Evolutionary conservation across 345 rosid genomes (phyloP).

Genomic region (Pistacia integerrima): DNA sequence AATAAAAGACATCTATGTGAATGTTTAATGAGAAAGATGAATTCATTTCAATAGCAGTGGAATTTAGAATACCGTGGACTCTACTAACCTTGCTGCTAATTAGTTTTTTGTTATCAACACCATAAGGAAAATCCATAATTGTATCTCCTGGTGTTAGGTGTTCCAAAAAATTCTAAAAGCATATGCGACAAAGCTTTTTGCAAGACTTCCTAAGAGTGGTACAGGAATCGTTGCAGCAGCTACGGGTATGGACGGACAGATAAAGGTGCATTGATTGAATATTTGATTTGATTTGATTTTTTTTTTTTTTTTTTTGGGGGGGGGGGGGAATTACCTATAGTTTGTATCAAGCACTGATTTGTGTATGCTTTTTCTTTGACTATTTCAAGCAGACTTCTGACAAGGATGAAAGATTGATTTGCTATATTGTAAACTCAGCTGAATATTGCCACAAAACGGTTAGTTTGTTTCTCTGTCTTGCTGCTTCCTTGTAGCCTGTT

Average conservation of each 20-base stretch:
- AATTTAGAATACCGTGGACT: not conserved
- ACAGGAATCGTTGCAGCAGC: constrained; percentile 98
- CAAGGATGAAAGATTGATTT: constrained; percentile 89
- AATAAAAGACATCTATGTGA: no score
- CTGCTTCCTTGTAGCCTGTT: constrained; percentile 6
- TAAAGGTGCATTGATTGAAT: constrained; percentile 55
- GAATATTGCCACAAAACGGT: constrained; percentile 97
- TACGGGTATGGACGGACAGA: constrained; percentile 95
- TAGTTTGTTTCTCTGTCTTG: constrained; percentile 40
- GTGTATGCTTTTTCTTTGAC: constrained; percentile 16
- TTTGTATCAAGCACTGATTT: constrained; percentile 17
- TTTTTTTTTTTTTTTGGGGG: no score
- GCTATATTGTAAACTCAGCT: constrained; percentile 93
- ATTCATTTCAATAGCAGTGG: not conserved
- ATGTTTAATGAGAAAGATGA: no score
- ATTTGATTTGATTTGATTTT: no score
- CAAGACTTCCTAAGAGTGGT: constrained; percentile 92
- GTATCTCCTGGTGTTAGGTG: constrained; percentile 48
- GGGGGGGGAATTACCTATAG: not conserved
- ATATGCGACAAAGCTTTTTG: constrained; percentile 83
- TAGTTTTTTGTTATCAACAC: not conserved
- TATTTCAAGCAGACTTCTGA: constrained; percentile 73
- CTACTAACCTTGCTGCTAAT: constrained; percentile 12
- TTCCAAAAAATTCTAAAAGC: constrained; percentile 94
- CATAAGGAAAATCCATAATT: not conserved